phyloP scores from a whole-genome alignment of 805 yeast species.

The Saturnispora sekii region DNA sequence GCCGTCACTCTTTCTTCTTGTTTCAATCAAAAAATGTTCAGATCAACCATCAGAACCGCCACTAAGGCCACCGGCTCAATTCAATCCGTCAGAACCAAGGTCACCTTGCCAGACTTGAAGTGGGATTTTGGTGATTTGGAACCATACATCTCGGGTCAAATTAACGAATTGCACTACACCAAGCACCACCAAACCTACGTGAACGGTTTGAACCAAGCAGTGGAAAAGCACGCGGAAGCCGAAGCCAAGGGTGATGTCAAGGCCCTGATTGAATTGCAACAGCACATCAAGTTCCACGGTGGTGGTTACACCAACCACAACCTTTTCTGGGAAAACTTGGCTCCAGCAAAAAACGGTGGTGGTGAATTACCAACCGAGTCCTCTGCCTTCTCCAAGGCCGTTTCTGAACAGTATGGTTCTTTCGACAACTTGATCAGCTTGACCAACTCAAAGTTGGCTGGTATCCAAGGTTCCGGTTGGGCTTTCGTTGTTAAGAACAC shows the following conservation, averaged over 20 bases:
- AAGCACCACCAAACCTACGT: constrained; percentile 93
- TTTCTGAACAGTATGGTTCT: constrained; percentile 58
- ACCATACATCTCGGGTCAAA: constrained; percentile 78
- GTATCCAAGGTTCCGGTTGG: constrained; percentile 95
- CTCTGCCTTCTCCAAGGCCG: constrained; percentile 49
- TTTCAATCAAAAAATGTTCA: constrained; percentile 8
- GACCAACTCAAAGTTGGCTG: constrained; percentile 68
- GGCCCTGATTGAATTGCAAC: constrained; percentile 55
- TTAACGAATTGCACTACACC: constrained; percentile 77
- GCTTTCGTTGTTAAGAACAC: constrained; percentile 80
- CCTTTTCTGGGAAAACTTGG: constrained; percentile 79
- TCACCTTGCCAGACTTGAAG: constrained; percentile 69
- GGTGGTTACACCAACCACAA: constrained; percentile 87
- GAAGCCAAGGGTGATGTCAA: constrained; percentile 45
- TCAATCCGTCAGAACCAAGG: constrained; percentile 44
- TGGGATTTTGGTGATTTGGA: constrained; percentile 81
- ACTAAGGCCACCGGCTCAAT: constrained; percentile 11
- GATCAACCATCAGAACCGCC: constrained; percentile 21
- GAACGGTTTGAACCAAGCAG: constrained; percentile 69
- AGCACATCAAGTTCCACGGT: constrained; percentile 79
- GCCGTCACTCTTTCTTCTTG: too few relatives aligned
- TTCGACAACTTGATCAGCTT: constrained; percentile 54
- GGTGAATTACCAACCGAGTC: constrained; percentile 54
- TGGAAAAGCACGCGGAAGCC: constrained; percentile 66
- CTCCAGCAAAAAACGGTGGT: constrained; percentile 69